Evolutionary conservation across 225 moss, liverwort and hornwort species (phyloP).

Genomic region (Bryum argenteum): DNA sequence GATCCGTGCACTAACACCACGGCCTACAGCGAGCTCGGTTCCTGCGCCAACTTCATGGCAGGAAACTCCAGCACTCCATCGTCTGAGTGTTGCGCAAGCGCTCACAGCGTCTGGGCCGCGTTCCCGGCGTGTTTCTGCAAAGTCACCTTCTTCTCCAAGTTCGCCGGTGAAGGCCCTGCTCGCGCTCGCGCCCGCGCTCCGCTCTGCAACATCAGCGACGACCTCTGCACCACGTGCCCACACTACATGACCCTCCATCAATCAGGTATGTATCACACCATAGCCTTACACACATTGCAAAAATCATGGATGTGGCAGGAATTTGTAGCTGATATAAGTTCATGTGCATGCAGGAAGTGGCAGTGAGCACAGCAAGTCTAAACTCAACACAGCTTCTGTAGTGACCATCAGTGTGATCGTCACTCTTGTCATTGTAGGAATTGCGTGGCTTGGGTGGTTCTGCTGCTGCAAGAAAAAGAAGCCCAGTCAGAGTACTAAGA

Average conservation of each 20-base stretch:
- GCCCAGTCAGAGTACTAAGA: constrained; percentile 26
- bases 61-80: constrained; percentile 35
- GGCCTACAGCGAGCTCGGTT: constrained; percentile 32
- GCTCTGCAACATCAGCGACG: constrained; percentile 45
- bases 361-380: constrained; percentile 8
- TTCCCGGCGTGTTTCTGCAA: constrained; percentile 48
- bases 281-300: no score
- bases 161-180: constrained; percentile 27
- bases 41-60: constrained; percentile 24
- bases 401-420: constrained; percentile 46
- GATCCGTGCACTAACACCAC: constrained; percentile 38
- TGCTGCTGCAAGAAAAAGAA: constrained; percentile 28
- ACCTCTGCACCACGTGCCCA: constrained; percentile 41
- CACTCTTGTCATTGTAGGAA: constrained; percentile 35
- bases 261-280: constrained; percentile 26
- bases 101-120: constrained; percentile 22
- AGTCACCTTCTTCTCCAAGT: constrained; percentile 47
- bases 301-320: no score
- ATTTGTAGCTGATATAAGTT: not conserved
- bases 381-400: constrained; percentile 42
- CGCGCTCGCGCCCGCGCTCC: constrained; percentile 34
- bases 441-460: constrained; percentile 18
- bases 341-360: constrained; percentile 14
- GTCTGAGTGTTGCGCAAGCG: constrained; percentile 26
- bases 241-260: constrained; percentile 1